Evolutionary conservation across 768 basidiomycete species (phyloP).

Genomic region (Tephrocybe sp.): DNA sequence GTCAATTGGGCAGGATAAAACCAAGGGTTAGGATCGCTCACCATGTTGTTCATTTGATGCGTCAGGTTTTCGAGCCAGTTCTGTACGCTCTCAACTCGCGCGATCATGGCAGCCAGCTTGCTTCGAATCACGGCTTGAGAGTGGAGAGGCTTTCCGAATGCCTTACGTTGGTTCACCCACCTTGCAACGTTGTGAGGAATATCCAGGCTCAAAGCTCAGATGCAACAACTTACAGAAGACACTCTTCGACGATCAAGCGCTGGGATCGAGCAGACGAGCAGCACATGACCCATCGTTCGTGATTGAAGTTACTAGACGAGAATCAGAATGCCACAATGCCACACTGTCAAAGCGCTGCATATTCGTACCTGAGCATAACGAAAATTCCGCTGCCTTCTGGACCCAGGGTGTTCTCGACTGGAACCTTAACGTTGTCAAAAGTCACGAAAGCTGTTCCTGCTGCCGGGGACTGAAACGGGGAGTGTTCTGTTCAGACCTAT

Average conservation of each 20-base stretch:
- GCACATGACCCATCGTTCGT: conserved; percentile 92
- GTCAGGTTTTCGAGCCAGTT: conserved; percentile 84
- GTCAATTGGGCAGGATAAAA: conserved; percentile 2
- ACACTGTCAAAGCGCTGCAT: not conserved
- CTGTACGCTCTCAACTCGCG: conserved; percentile 63
- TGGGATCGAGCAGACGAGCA: conserved; percentile 69
- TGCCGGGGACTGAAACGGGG: conserved; percentile 50
- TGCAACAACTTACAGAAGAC: conserved; percentile 43
- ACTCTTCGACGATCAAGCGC: conserved; percentile 51
- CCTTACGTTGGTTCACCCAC: conserved; percentile 86
- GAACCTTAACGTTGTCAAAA: conserved; percentile 81
- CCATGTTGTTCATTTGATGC: conserved; percentile 85
- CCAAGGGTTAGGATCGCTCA: conserved; percentile 10
- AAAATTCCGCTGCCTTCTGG: conserved; percentile 68
- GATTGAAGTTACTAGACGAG: conserved; percentile 77
- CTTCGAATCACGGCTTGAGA: conserved; percentile 85
- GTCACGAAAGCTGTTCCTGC: conserved; percentile 81
- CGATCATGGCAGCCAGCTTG: conserved; percentile 83
- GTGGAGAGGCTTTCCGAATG: conserved; percentile 84
- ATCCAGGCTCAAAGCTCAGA: not conserved
- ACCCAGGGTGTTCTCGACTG: conserved; percentile 81
- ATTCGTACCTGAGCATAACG: conserved; percentile 43
- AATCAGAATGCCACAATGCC: not conserved
- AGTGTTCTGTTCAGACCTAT: not conserved
- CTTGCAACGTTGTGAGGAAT: conserved; percentile 27